These are phyloP conservation scores for Serendipita sp. DNA, from an alignment of 1,284 basidiomycete genomes.

Conservation along the genomic window DNA sequence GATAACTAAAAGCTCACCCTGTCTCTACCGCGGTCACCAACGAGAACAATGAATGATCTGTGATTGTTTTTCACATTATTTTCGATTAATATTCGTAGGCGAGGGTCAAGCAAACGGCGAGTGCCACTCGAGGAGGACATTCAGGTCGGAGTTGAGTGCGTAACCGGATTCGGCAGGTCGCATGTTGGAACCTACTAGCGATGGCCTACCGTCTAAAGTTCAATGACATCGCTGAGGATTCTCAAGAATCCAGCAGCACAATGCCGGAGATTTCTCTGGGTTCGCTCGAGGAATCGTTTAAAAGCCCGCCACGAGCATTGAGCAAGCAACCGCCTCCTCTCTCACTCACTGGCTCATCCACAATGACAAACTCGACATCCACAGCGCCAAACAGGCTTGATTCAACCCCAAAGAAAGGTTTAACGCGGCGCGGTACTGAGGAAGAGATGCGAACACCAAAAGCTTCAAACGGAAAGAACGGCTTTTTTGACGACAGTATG, in stretches of 20 bases:
- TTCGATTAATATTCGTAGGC: constrained; percentile 83
- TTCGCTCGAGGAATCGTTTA: constrained; percentile 4
- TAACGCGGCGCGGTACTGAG: background rate
- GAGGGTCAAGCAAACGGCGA: constrained; percentile 52
- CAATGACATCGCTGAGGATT: background rate
- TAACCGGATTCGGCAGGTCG: background rate
- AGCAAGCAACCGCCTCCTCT: background rate
- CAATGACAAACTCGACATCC: constrained; percentile 2
- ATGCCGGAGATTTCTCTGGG: constrained; percentile 5
- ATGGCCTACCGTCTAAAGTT: constrained; percentile 4
- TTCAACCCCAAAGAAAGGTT: background rate
- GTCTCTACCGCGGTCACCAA: constrained; percentile 89
- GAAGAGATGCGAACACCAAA: constrained; percentile 2
- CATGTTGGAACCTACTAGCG: background rate
- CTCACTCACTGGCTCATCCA: background rate
- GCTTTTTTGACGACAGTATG: background rate
- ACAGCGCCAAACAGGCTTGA: background rate
- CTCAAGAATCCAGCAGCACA: background rate
- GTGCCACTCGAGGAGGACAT: constrained; percentile 7
- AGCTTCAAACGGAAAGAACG: background rate
- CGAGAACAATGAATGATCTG: constrained; percentile 90
- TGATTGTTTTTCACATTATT: constrained; percentile 91
- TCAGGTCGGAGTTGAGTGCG: background rate
- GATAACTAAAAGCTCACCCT: constrained; percentile 41
- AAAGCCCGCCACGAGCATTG: constrained; percentile 2